Conservation (phyloP, 176 grass and related monocot species). For the Ananas comosus region DNA sequence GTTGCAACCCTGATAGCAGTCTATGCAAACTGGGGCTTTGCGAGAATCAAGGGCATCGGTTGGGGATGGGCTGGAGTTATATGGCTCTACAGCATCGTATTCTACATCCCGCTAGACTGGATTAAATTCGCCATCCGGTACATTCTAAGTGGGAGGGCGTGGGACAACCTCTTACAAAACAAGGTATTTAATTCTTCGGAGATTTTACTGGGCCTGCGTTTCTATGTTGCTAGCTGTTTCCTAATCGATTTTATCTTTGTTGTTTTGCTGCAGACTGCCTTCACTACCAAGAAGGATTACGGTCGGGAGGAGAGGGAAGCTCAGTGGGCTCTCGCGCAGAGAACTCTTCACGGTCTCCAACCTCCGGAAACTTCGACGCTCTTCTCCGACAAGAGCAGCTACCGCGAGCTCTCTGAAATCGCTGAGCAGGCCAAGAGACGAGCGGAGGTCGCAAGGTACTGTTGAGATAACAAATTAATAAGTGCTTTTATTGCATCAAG, state of each 20-base stretch:
- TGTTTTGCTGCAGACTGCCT: conserved; percentile 45
- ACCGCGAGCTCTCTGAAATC: conserved; percentile 80
- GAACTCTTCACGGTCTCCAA: conserved; percentile 68
- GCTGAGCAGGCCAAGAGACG: conserved; percentile 81
- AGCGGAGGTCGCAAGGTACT: conserved; percentile 59
- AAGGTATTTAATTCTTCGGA: background rate
- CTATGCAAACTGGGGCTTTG: conserved; percentile 3
- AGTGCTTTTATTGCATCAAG: background rate
- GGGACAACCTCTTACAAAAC: background rate
- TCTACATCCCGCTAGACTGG: background rate
- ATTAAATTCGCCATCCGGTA: background rate
- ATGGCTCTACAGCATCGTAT: conserved; percentile 1
- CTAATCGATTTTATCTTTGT: background rate
- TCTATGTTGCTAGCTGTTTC: background rate
- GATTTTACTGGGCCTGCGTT: background rate
- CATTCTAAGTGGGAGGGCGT: background rate
- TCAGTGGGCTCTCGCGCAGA: conserved; percentile 80
- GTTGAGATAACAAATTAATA: background rate
- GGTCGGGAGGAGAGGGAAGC: conserved; percentile 81
- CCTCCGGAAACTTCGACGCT: conserved; percentile 19
- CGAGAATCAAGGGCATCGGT: background rate
- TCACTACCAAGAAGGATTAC: conserved; percentile 66
- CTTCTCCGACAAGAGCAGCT: conserved; percentile 39
- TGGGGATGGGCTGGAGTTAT: conserved; percentile 2
- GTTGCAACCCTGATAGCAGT: background rate